Base-by-base conservation (phyloP, 495 filamentous ascomycete genomes). In the Penicillium cataractarum region DNA sequence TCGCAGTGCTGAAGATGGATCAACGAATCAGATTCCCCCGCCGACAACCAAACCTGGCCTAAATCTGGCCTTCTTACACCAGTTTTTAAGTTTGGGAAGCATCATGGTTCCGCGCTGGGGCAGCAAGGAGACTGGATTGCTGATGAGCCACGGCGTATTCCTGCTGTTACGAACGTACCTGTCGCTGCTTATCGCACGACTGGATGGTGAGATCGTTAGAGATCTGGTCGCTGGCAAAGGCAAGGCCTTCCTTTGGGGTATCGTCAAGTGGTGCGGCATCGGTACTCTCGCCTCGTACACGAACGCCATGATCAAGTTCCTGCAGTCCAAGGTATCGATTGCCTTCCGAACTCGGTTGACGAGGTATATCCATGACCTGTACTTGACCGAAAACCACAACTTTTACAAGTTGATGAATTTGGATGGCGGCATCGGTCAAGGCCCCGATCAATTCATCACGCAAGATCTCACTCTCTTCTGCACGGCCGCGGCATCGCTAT, bases 51-150 rank as follows among this genome's bases (percentile, higher is more conserved):
- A 97, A 72, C 82, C 96, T 1, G 96, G 96, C 5, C 78, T 99
- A 54, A 99, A 99, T 72, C 82, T 98, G 49, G 96, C 96, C n/a
- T 99, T 99, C 71, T 77, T 99, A 24, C 95, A 99, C 72, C 96
- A 99, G 76, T 96, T 98, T 67, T 83, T 97, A 49, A 96, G 93
- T 69, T 80, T 99, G 49, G 83, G 97, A 70, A 97, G 90, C 76
- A 98, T 99, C 67, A 97, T 97, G 94, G 90, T 98, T 61, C 96
- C 96, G 9, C 80, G 93, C 65, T 97, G 92, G 92, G 87, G 87
- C 27, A 93, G 92, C 76, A 98, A 98, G 73, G 96, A 98, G 79
- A 92, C 92, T 2, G 93, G 92, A 3, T 74, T 99, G 59, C 79
- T 99, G 44, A 76, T 96, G 65, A 90, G 91, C 65, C 96, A 97